Base-by-base conservation (phyloP, 192 early-diverging fungal genomes). In the Backusella tuberculispora region DNA sequence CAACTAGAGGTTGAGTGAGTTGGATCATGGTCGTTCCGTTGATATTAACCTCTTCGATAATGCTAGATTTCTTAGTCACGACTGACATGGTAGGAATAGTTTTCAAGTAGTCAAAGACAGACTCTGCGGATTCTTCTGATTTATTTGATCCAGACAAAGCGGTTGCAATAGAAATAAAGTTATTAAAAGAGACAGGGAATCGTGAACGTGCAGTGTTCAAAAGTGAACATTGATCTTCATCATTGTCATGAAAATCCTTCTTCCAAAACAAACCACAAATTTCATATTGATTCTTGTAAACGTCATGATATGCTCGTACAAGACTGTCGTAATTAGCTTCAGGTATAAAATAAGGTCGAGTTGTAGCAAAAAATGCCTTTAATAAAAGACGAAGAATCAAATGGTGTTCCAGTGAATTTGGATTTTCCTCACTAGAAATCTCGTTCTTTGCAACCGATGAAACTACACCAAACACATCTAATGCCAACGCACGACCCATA, bases 221-320 rank as follows among this genome's bases (percentile, higher is more conserved):
- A 14, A 80, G 29, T 12, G 53, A 60, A 43, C 70, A 73, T 4
- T 24, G 48, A 0, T 41, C 2, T 6, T 80, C 74, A 12, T 69
- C 14, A n/a, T 63, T 26, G 14, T 40, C 50, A 0, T 60, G 21
- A 38, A 69, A 73, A 21, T 76, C 64, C 15, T 73, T 37, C 7
- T 63, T 53, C 78, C 78, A 80, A 65, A 80, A 80, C 13, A n/a
- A 44, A 29, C 21, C 19, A 26, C 74, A 80, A 8, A 80, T 45
- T 12, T 46, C 65, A 15, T 17, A 15, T 53, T 80, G 63, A 37
- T 74, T 24, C 17, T 72, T 46, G 45, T 60, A 76, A 4, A 80
- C 21, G 19, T 65, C 34, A 41, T 50, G 43, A 7, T 44, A 56
- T 8, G 50, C 60, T 29, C 42, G n/a, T 8, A 80, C 56, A 9